phyloP scores from a whole-genome alignment of 2,329 filamentous ascomycete species.

The Thyridium curvatum region DNA sequence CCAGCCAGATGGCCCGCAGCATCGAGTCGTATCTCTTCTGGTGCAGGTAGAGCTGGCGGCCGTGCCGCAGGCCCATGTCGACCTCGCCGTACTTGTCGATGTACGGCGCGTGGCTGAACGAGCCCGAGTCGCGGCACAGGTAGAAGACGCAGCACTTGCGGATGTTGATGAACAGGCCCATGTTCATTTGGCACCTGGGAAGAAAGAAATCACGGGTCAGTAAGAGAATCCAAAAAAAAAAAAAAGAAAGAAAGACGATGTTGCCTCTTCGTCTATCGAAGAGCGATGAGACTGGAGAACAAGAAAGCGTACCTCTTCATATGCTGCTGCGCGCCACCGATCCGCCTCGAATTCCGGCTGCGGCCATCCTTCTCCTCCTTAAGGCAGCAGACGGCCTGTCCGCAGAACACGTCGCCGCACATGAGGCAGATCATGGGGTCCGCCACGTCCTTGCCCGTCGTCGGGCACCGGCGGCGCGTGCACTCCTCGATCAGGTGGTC shows the following conservation, averaged over 20 bases:
- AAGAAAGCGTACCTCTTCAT: conserved; percentile 68
- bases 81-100: conserved; percentile 94
- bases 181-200: conserved; percentile 73
- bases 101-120: conserved; percentile 83
- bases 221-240: neutral
- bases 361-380: conserved; percentile 46
- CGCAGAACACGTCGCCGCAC: conserved; percentile 95
- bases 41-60: conserved; percentile 85
- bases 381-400: conserved; percentile 86
- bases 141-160: conserved; percentile 92
- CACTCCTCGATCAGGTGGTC: conserved; percentile 90
- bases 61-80: conserved; percentile 81
- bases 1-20: conserved; percentile 78
- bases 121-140: conserved; percentile 74
- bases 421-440: conserved; percentile 91
- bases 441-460: conserved; percentile 81
- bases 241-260: too few species aligned
- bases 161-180: conserved; percentile 94
- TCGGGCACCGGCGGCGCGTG: conserved; percentile 76
- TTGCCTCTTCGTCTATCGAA: too few species aligned
- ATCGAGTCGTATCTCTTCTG: conserved; percentile 90
- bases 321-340: conserved; percentile 88
- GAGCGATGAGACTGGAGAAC: too few species aligned
- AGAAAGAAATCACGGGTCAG: conserved; percentile 3
- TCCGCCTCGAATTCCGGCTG: conserved; percentile 35